A percentile compares a stretch with the other conserved stretches of the same genome.
Evolutionary conservation across 371 early-diverging fungal species (phyloP).

Genomic region (Apophysomyces sp.): DNA sequence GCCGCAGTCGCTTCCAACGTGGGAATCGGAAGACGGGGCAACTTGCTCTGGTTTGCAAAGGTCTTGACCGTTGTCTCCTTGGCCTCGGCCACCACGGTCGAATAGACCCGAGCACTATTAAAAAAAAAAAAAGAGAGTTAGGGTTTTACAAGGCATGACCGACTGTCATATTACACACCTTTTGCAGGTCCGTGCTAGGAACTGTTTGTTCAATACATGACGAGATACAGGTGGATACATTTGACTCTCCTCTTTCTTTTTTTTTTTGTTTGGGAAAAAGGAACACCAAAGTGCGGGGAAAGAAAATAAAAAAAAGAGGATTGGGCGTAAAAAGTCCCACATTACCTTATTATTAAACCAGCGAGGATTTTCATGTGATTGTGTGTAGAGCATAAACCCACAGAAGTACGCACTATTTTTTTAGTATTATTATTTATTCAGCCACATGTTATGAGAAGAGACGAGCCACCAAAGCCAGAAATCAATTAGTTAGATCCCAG

Average conservation of each 20-base stretch:
- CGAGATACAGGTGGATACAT: background rate
- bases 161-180: no score
- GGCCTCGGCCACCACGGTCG: background rate
- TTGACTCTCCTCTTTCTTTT: background rate
- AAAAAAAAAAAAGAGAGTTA: background rate
- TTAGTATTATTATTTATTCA: no score
- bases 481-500: no score
- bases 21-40: slow-evolving; percentile 87
- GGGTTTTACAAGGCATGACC: background rate
- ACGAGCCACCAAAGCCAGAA: no score
- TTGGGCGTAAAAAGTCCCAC: background rate
- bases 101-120: background rate
- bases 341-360: background rate
- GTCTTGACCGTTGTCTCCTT: slow-evolving; percentile 28
- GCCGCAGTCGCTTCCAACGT: slow-evolving; percentile 66
- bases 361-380: background rate
- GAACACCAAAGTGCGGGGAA: background rate
- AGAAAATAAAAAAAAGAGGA: background rate
- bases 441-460: no score
- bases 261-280: background rate
- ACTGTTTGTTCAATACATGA: background rate
- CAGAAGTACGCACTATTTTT: no score
- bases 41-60: slow-evolving; percentile 69
- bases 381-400: background rate
- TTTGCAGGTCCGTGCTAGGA: background rate